A percentile compares a stretch with the other conserved stretches of the same genome.
phyloP scores from a whole-genome alignment of 1,284 basidiomycete species.

The Kwoniella shivajii region DNA sequence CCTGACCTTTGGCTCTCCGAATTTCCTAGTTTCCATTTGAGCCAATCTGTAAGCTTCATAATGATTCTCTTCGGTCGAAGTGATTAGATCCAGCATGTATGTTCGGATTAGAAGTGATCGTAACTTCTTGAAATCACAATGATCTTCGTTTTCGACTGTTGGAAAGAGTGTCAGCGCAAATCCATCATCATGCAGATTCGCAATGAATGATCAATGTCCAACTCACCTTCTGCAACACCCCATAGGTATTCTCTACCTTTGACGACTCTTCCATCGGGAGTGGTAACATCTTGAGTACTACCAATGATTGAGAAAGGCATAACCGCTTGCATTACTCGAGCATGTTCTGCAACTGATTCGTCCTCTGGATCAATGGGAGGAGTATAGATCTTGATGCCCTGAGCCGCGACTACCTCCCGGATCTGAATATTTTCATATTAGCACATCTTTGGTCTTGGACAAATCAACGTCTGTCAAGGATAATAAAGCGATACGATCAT shows the following conservation, averaged over 20 bases:
- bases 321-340: slow-evolving; percentile 76
- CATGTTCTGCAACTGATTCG: slow-evolving; percentile 83
- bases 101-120: slow-evolving; percentile 94
- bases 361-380: slow-evolving; percentile 93
- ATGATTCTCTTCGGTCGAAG: slow-evolving; percentile 92
- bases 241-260: slow-evolving; percentile 99
- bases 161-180: slow-evolving; percentile 1
- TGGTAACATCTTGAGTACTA: slow-evolving; percentile 90
- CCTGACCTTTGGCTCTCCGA: slow-evolving; percentile 97
- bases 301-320: slow-evolving; percentile 99
- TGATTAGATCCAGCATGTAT: slow-evolving; percentile 97
- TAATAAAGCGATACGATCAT: slow-evolving; percentile 3
- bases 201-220: not conserved
- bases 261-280: slow-evolving; percentile 85
- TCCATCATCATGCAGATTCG: too few relatives aligned
- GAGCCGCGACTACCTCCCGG: slow-evolving; percentile 84
- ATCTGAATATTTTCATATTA: slow-evolving; percentile 59
- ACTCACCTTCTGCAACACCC: slow-evolving; percentile 93
- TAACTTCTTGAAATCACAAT: slow-evolving; percentile 99
- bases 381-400: slow-evolving; percentile 92
- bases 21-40: slow-evolving; percentile 99
- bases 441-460: too few relatives aligned
- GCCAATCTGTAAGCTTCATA: slow-evolving; percentile 98
- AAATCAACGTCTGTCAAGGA: not conserved
- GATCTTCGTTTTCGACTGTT: slow-evolving; percentile 94